Percentiles rank a stretch among this genome's conserved stretches.
Conservation (phyloP, 768 basidiomycete genomes). For the Lactarius quietus region DNA sequence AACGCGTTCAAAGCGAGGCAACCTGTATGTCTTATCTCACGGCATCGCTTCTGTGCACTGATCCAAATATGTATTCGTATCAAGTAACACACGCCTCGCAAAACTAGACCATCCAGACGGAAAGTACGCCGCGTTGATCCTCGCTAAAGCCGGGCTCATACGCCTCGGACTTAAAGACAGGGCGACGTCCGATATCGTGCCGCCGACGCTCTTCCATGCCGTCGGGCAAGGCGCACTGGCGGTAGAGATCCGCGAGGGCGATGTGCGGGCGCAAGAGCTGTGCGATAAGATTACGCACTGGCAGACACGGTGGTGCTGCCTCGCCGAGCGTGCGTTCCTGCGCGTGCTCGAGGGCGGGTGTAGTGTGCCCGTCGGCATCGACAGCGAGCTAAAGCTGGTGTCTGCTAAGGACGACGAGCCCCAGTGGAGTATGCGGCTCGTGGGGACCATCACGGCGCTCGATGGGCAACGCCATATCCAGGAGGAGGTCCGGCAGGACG, state of each 20-base stretch:
- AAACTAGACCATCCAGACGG: constrained; percentile 86
- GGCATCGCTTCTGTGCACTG: neutral
- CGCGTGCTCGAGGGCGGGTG: constrained; percentile 95
- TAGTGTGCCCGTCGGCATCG: constrained; percentile 91
- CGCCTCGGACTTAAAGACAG: constrained; percentile 74
- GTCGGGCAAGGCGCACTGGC: constrained; percentile 94
- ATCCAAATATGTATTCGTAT: neutral
- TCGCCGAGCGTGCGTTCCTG: constrained; percentile 85
- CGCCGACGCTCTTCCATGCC: constrained; percentile 79
- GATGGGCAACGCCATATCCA: constrained; percentile 72
- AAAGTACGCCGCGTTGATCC: constrained; percentile 82
- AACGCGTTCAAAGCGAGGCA: constrained; percentile 59
- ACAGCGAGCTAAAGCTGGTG: constrained; percentile 45
- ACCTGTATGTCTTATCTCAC: constrained; percentile 57
- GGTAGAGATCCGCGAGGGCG: constrained; percentile 75
- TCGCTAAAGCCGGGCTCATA: constrained; percentile 89
- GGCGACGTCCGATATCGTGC: constrained; percentile 65
- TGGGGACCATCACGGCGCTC: constrained; percentile 82
- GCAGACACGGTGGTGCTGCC: constrained; percentile 70
- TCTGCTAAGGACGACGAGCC: constrained; percentile 33
- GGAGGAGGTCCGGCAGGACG: constrained; percentile 49
- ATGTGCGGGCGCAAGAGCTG: constrained; percentile 55
- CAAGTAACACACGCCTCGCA: constrained; percentile 81
- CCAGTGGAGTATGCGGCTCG: constrained; percentile 48
- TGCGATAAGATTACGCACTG: constrained; percentile 70